phyloP scores from a whole-genome alignment of 2,329 filamentous ascomycete species.

The Alternaria viburni region DNA sequence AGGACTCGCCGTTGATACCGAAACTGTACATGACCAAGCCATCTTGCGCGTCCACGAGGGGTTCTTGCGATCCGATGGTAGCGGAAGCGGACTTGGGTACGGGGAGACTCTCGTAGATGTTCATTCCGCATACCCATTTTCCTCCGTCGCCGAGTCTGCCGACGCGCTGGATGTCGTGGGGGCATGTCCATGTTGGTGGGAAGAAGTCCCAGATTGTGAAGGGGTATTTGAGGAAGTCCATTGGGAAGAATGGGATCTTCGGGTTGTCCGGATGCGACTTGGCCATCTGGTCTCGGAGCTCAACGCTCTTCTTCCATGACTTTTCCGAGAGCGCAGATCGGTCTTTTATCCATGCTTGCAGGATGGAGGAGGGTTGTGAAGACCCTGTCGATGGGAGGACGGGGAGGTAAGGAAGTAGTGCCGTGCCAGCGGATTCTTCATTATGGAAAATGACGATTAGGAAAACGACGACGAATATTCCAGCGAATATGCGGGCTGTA shows the following conservation, averaged over 20 bases:
- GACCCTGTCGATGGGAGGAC: slow-evolving; percentile 18
- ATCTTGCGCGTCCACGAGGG: slow-evolving; percentile 17
- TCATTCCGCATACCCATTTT: slow-evolving; percentile 47
- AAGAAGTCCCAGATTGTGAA: slow-evolving; percentile 46
- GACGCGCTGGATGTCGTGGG: slow-evolving; percentile 42
- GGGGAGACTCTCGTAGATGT: slow-evolving; percentile 36
- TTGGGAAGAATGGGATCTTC: slow-evolving; percentile 40
- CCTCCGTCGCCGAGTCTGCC: slow-evolving; percentile 42
- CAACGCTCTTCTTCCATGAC: slow-evolving; percentile 38
- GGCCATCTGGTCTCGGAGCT: slow-evolving; percentile 36
- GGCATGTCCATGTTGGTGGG: slow-evolving; percentile 42
- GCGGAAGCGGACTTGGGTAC: slow-evolving; percentile 18
- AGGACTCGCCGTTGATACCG: slow-evolving; percentile 44
- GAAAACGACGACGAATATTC: slow-evolving; percentile 31
- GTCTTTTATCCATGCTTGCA: slow-evolving; percentile 34
- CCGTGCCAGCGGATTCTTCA: slow-evolving; percentile 25
- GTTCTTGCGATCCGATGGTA: slow-evolving; percentile 17
- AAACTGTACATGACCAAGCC: slow-evolving; percentile 43
- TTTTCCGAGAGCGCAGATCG: slow-evolving; percentile 40
- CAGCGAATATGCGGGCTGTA: slow-evolving; percentile 28
- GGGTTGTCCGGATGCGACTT: slow-evolving; percentile 34
- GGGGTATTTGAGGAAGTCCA: slow-evolving; percentile 39
- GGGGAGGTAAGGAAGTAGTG: slow-evolving; percentile 33
- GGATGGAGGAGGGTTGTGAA: slow-evolving; percentile 21
- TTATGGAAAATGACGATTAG: slow-evolving; percentile 36